Evolutionary conservation across 805 yeast species (phyloP).

Genomic region (Yarrowia keelungensis): DNA sequence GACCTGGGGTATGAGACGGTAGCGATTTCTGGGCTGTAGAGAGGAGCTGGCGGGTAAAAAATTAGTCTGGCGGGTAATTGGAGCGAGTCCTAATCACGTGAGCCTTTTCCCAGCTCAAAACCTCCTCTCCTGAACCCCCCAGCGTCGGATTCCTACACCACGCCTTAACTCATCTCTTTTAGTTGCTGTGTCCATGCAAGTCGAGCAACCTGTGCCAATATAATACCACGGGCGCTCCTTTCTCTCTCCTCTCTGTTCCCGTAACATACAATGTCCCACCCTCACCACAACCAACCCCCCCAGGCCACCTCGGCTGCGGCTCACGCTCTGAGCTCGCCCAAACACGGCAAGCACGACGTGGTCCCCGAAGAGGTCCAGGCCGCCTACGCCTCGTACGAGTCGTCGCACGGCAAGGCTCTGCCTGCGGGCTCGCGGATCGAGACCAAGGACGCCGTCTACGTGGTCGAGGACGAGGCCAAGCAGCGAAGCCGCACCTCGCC

Average conservation of each 20-base stretch:
- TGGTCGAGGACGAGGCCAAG: constrained; percentile 16
- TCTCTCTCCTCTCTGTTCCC: background rate
- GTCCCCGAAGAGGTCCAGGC: constrained; percentile 31
- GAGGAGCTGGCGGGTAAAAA: no score
- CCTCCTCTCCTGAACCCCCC: no score
- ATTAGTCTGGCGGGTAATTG: no score
- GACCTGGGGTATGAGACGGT: background rate
- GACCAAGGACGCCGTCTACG: constrained; percentile 29
- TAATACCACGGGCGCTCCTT: background rate
- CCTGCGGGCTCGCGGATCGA: constrained; percentile 24
- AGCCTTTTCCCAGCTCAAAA: no score
- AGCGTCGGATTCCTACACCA: no score
- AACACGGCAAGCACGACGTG: constrained; percentile 24
- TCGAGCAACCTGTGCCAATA: constrained; percentile 13
- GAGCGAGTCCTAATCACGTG: no score
- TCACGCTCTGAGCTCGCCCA: constrained; percentile 6
- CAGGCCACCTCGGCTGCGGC: constrained; percentile 28
- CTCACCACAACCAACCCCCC: background rate
- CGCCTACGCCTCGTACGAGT: constrained; percentile 29
- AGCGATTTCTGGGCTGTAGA: background rate
- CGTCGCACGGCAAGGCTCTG: constrained; percentile 31
- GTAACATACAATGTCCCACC: background rate
- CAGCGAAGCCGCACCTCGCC: constrained; percentile 10
- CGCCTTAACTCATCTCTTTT: constrained; percentile 19
- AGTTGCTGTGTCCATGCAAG: constrained; percentile 28